These are phyloP conservation scores for Metschnikowia cubensis DNA, from an alignment of 805 yeast genomes.

Conservation along the genomic window DNA sequence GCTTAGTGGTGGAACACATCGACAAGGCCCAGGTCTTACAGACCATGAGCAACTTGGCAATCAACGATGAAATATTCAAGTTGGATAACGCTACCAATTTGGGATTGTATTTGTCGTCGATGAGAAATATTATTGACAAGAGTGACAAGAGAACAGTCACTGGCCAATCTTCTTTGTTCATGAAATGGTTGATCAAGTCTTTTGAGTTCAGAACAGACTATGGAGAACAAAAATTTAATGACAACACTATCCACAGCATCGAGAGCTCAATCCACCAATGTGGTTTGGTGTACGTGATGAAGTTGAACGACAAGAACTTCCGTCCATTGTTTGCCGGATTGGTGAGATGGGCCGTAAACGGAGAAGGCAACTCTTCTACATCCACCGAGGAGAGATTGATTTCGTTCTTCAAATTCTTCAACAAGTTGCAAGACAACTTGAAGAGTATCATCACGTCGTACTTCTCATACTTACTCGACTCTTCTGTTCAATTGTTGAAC, in stretches of 20 bases:
- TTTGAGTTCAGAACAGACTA: conserved; percentile 66
- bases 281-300: conserved; percentile 76
- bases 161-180: conserved; percentile 61
- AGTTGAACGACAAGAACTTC: conserved; percentile 88
- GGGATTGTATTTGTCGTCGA: conserved; percentile 64
- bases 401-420: conserved; percentile 83
- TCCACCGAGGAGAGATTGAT: conserved; percentile 44
- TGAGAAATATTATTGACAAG: conserved; percentile 62
- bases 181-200: conserved; percentile 62
- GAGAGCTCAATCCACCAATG: conserved; percentile 73
- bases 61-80: conserved; percentile 29
- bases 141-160: conserved; percentile 74
- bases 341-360: conserved; percentile 89
- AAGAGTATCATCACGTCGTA: conserved; percentile 86
- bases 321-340: conserved; percentile 85
- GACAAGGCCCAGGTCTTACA: conserved; percentile 61
- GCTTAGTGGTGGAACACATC: conserved; percentile 59
- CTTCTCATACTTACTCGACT: conserved; percentile 79
- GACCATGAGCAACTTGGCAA: conserved; percentile 64
- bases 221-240: conserved; percentile 46
- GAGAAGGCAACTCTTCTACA: conserved; percentile 56
- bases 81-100: conserved; percentile 39
- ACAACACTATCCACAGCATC: conserved; percentile 72
- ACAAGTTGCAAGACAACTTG: conserved; percentile 75
- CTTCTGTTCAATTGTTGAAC: conserved; percentile 54